These are phyloP conservation scores for Coemansia sp. DNA, from an alignment of 192 early-diverging fungal genomes.

Conservation along the genomic window DNA sequence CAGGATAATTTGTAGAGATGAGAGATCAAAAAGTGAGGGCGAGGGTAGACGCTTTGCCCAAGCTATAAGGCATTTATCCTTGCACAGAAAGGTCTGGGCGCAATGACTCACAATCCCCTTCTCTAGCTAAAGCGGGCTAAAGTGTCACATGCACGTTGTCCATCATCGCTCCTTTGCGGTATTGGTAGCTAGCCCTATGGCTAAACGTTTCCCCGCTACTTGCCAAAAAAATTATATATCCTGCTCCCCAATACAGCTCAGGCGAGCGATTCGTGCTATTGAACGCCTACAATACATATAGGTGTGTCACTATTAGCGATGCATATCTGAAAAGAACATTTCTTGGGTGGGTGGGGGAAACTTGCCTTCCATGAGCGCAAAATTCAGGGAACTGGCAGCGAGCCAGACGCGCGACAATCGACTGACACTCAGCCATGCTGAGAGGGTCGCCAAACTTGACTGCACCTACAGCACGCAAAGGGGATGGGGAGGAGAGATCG, in stretches of 20 bases:
- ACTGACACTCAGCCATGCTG: conserved; percentile 22
- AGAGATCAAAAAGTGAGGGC: neutral
- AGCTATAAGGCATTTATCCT: neutral
- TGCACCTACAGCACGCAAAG: conserved; percentile 22
- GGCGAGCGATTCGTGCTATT: conserved; percentile 21
- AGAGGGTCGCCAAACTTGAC: conserved; percentile 47
- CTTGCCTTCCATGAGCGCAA: conserved; percentile 51
- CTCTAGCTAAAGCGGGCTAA: neutral
- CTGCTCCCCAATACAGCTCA: conserved; percentile 2
- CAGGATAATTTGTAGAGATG: neutral
- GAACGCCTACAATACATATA: conserved; percentile 19
- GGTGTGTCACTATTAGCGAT: neutral
- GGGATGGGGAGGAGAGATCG: neutral
- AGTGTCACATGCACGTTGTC: conserved; percentile 1
- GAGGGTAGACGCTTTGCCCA: neutral
- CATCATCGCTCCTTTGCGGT: neutral
- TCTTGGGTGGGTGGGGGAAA: neutral
- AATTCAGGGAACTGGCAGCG: conserved; percentile 41
- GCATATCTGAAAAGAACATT: neutral
- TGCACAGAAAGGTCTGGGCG: neutral
- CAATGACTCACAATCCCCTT: neutral
- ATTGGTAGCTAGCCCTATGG: neutral
- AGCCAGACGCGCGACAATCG: conserved; percentile 27
- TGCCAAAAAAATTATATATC: neutral
- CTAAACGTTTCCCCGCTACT: conserved; percentile 5